These are phyloP conservation scores for Metroxylon sagu DNA, from an alignment of 176 grass and related monocot genomes.

Conservation along the genomic window DNA sequence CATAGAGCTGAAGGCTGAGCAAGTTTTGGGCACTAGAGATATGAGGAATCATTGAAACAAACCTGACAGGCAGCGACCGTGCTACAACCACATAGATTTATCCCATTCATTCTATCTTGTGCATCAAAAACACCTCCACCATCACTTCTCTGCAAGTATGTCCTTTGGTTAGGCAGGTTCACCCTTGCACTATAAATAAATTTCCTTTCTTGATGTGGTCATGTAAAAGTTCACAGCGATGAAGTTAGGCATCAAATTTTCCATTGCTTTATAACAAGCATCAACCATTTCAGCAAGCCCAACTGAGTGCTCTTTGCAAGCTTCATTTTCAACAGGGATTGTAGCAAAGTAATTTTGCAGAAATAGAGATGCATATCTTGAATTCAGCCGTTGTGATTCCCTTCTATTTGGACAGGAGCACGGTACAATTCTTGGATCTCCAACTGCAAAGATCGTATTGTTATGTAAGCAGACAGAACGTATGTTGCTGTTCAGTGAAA, in stretches of 20 bases:
- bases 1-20: no score
- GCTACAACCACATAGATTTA: conserved; percentile 67
- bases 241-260: conserved; percentile 86
- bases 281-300: conserved; percentile 79
- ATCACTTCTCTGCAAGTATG: conserved; percentile 59
- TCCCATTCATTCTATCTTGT: conserved; percentile 87
- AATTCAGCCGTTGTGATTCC: conserved; percentile 78
- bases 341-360: conserved; percentile 90
- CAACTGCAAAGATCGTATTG: conserved; percentile 46
- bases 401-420: conserved; percentile 80
- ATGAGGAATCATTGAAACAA: conserved; percentile 1
- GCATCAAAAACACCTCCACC: conserved; percentile 79
- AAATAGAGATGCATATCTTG: conserved; percentile 76
- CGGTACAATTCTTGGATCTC: conserved; percentile 71
- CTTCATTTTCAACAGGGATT: conserved; percentile 67
- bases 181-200: not conserved
- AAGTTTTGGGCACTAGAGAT: no score
- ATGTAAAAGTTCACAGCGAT: conserved; percentile 95
- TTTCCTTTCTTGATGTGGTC: conserved; percentile 10
- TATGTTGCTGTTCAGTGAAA: no score
- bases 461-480: no score
- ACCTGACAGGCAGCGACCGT: conserved; percentile 69
- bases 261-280: conserved; percentile 71
- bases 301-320: conserved; percentile 84
- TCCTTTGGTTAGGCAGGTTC: conserved; percentile 14